Percentiles rank a stretch among this genome's conserved stretches.
Evolutionary conservation across 768 basidiomycete species (phyloP).

Genomic region (Xanthoconium purpureum): DNA sequence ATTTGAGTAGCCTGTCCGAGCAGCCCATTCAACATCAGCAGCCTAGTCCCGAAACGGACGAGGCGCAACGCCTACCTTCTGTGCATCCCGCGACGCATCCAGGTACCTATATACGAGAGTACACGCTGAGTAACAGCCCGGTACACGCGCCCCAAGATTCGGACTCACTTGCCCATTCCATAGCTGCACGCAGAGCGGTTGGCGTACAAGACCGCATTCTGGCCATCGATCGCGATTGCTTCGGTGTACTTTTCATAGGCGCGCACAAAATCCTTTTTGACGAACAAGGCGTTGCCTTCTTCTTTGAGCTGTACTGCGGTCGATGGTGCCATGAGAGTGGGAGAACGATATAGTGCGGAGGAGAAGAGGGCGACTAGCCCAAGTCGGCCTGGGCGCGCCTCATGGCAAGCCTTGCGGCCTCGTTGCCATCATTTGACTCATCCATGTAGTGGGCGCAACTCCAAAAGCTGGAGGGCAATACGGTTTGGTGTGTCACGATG

Average conservation of each 20-base stretch:
- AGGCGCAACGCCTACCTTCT: background rate
- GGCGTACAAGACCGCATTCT: background rate
- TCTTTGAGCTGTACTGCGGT: slow-evolving; percentile 1
- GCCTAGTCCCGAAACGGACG: too few species aligned
- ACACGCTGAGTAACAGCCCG: background rate
- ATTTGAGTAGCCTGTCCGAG: background rate
- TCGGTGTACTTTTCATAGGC: slow-evolving; percentile 3
- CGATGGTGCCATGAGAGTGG: background rate
- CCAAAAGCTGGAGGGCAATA: background rate
- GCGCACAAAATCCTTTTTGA: background rate
- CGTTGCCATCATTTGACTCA: background rate
- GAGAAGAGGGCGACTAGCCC: background rate
- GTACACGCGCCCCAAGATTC: background rate
- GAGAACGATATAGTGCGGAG: background rate
- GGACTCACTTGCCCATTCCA: background rate
- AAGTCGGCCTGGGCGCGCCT: background rate
- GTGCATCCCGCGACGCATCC: background rate
- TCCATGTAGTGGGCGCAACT: background rate
- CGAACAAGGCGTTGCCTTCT: background rate
- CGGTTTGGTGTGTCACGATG: too few species aligned
- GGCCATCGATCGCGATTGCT: slow-evolving; percentile 1
- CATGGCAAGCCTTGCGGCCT: background rate
- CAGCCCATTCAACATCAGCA: too few species aligned
- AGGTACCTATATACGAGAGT: background rate
- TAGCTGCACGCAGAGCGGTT: background rate